These are phyloP conservation scores for Gloeostereum incarnatum DNA, from an alignment of 768 basidiomycete genomes.

Conservation along the genomic window DNA sequence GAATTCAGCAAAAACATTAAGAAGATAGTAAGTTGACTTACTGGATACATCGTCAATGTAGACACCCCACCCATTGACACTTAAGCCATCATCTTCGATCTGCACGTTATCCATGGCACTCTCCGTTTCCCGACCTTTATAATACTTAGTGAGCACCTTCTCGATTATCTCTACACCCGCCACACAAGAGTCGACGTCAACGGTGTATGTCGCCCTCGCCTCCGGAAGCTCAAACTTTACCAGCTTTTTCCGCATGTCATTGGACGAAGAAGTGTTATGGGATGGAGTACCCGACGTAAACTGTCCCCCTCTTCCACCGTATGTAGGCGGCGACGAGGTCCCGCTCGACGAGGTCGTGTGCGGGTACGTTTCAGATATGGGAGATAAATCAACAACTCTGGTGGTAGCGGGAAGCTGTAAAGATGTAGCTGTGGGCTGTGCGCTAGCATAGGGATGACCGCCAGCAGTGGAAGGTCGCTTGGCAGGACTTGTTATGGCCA, in stretches of 20 bases:
- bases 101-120: conserved; percentile 45
- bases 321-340: conserved; percentile 40
- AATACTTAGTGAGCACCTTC: conserved; percentile 84
- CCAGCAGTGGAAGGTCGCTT: conserved; percentile 33
- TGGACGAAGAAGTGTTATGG: conserved; percentile 44
- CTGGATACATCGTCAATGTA: conserved; percentile 56
- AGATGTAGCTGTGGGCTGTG: conserved; percentile 27
- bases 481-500: conserved; percentile 21
- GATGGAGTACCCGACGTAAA: conserved; percentile 39
- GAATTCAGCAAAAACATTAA: conserved; percentile 3
- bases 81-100: conserved; percentile 65
- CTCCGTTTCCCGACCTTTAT: conserved; percentile 41
- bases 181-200: conserved; percentile 74
- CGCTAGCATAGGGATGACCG: conserved; percentile 53
- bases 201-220: conserved; percentile 65
- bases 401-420: conserved; percentile 22
- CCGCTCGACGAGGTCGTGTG: conserved; percentile 21
- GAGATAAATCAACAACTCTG: conserved; percentile 45
- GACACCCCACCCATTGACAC: conserved; percentile 86
- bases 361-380: conserved; percentile 60
- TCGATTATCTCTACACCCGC: conserved; percentile 84
- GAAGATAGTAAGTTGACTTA: conserved; percentile 20
- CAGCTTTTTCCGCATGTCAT: conserved; percentile 74
- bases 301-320: conserved; percentile 52
- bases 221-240: conserved; percentile 87